Base-by-base conservation (phyloP, 2,329 filamentous ascomycete species). In the Phyllosticta ampelicida region DNA sequence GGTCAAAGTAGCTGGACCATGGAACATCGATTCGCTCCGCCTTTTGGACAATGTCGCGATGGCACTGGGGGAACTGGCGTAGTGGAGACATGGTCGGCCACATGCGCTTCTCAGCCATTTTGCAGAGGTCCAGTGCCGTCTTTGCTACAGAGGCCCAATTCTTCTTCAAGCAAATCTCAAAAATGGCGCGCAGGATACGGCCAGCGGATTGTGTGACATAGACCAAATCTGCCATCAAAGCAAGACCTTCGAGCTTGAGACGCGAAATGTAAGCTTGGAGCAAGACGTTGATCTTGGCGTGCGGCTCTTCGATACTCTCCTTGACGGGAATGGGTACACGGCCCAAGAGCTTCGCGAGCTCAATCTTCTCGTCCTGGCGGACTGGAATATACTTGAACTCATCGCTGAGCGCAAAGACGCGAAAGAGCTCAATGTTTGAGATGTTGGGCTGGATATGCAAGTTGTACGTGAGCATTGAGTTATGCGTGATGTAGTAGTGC, bases 381-480 rank as follows among this genome's bases (percentile, higher is more conserved):
- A 99, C 92, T 1, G 94, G 94, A 49, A 99, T 99, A 72, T 95
- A 99, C 73, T 96, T 97, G 80, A 99, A 99, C 72, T 99, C 94
- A 58, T 95, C 90, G 68, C 94, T 97, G 36, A 97, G 81, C 11
- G 95, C 87, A 69, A 99, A 99, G 26, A 99, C 86, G 49, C 95
- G 86, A 84, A 99, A 97, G 49, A 99, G 81, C 73, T 99, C 94
- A 63, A 99, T 96, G 5, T 89, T 89, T 23, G 88, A 90, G 65
- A 96, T 94, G 10, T 87, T 90, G 13, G 92, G 90, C 69, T 96
- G 91, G 53, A 99, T 89, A 64, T 97, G 86, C 69, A 88, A 89
- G 71, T 96, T 96, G 77, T 99, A 99, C 1, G 89, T 96, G 64
- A 92, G 81, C 94, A 99, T 99, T 13, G 92, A 97, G 64, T 84